Evolutionary conservation across 2,329 filamentous ascomycete species (phyloP).

Genomic region (Beauveria caledonica): DNA sequence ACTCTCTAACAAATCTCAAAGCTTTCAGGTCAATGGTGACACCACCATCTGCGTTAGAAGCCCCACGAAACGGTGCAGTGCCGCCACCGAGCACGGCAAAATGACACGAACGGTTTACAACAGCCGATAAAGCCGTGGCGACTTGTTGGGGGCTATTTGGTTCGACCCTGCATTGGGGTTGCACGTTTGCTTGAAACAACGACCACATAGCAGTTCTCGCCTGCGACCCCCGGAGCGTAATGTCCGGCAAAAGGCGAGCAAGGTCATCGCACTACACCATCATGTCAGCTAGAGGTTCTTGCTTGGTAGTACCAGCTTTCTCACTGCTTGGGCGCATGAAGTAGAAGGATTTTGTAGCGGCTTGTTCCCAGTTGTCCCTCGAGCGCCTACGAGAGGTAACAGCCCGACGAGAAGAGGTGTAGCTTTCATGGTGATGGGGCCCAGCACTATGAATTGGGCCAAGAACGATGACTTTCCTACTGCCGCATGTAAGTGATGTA

Average conservation of each 20-base stretch:
- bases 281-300: not conserved
- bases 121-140: no score
- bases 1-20: not conserved
- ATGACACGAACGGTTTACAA: not conserved
- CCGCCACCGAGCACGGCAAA: not conserved
- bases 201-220: not conserved
- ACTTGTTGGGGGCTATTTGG: not conserved
- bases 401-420: not conserved
- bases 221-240: not conserved
- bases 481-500: no score
- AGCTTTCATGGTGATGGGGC: not conserved
- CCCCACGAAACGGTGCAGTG: not conserved
- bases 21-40: not conserved
- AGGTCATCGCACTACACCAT: not conserved
- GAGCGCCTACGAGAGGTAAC: not conserved
- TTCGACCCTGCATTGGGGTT: not conserved
- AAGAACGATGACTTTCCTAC: no score
- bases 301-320: not conserved
- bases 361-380: not conserved
- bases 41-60: not conserved
- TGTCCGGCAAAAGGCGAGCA: not conserved
- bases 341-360: not conserved
- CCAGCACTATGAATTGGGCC: no score
- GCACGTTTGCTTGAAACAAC: not conserved
- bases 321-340: not conserved